Base-by-base conservation (phyloP, 2,329 filamentous ascomycete genomes). In the Xylaria sp. region DNA sequence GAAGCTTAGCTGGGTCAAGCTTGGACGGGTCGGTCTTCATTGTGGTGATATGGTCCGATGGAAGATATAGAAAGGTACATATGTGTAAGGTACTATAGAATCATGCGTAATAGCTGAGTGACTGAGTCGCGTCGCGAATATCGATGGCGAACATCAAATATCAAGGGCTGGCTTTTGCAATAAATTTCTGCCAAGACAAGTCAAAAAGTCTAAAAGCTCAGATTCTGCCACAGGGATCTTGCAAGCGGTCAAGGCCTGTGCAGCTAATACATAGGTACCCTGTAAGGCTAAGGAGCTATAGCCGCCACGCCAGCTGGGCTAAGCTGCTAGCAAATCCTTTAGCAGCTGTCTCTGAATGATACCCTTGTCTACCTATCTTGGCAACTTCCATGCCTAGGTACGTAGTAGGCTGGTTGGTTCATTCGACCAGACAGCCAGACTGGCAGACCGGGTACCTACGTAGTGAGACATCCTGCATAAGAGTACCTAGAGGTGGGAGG, bases 21-120 rank as follows among this genome's bases (percentile, higher is more conserved):
- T 66, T 59, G 57, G 56, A 52, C 13, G 48, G 40, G 48, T 65
- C 62, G 44, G 19, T 34, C 6, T 59, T 61, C 65, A 67, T 67
- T 26, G 42, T 56, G 55, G 17, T 29, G 34, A 39, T 20, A 40
- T 18, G 29, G 11, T 7, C 16, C 29, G 16, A 34, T 7, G 11
- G 29, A 34, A 13, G 5, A 6, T 11, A 13, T 3, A 34, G 29
- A 34, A 13, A 34, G 11, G 11, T 13, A 34, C 4, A 34, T 34
- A n/a, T 13, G 11, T 11, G 29, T 34, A 34, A 13, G 16, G 11
- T 34, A 34, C 3, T 7, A 6, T 7, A 34, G 16, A 13, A 34
- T 13, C 29, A 34, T 34, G 6, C 5, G 11, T 4, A 13, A 13
- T 7, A 11, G 6, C 29, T 34, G 29, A 34, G 11, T 13, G 29